These are phyloP conservation scores for Podaxis sp. DNA, from an alignment of 768 basidiomycete genomes.

Conservation along the genomic window DNA sequence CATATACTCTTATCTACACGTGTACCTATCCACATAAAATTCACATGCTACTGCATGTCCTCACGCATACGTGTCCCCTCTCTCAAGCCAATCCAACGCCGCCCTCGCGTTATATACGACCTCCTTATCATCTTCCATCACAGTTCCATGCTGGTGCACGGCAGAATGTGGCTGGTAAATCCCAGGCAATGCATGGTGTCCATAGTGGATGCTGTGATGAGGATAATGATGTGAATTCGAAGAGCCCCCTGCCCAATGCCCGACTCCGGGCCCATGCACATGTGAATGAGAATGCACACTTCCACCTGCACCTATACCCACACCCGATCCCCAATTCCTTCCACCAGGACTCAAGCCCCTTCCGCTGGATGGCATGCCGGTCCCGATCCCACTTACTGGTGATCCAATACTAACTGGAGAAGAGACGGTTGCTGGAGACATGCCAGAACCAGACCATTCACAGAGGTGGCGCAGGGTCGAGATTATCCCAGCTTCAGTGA, in stretches of 20 bases:
- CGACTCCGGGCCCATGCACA: background rate
- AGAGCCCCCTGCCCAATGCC: slow-evolving; percentile 14
- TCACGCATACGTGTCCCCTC: slow-evolving; percentile 17
- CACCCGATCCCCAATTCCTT: slow-evolving; percentile 7
- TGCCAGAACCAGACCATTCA: slow-evolving; percentile 35
- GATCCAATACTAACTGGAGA: slow-evolving; percentile 12
- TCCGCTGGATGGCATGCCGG: slow-evolving; percentile 14
- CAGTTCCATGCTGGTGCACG: slow-evolving; percentile 32
- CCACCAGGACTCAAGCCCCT: slow-evolving; percentile 29
- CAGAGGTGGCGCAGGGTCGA: slow-evolving; percentile 40
- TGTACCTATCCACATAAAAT: background rate
- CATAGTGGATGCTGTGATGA: background rate
- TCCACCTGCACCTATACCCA: slow-evolving; percentile 9
- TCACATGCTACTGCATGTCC: background rate
- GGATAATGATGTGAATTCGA: slow-evolving; percentile 11
- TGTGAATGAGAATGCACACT: background rate
- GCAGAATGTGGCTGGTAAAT: slow-evolving; percentile 15
- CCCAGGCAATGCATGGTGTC: slow-evolving; percentile 12
- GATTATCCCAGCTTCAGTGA: slow-evolving; percentile 41
- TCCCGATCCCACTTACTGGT: slow-evolving; percentile 14
- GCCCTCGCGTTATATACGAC: slow-evolving; percentile 53
- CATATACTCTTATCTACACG: no score
- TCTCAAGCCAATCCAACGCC: slow-evolving; percentile 21
- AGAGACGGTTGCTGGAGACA: slow-evolving; percentile 8
- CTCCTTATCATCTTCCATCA: slow-evolving; percentile 60